Evolutionary conservation across 805 yeast species (phyloP).

Genomic region (Yamadazyma akitaensis): DNA sequence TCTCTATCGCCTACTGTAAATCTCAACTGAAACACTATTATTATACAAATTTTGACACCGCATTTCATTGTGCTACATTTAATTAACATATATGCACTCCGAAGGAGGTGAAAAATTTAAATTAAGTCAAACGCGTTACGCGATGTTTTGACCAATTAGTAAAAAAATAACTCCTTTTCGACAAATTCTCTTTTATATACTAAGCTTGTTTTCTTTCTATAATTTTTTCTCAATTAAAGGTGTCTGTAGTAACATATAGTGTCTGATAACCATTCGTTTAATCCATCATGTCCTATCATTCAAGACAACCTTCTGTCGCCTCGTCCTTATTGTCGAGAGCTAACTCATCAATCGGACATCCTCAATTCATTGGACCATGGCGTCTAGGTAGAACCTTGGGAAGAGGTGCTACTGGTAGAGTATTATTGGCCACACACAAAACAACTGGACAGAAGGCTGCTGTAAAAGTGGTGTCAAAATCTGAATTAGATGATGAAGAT

Average conservation of each 20-base stretch:
- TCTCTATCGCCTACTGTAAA: neutral
- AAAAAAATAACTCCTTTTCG: conserved; percentile 15
- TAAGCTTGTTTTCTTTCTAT: conserved; percentile 3
- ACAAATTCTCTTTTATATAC: conserved; percentile 12
- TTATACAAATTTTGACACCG: neutral
- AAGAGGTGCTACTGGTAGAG: conserved; percentile 81
- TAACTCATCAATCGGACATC: conserved; percentile 40
- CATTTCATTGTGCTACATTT: neutral
- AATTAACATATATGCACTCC: neutral
- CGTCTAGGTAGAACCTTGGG: conserved; percentile 74
- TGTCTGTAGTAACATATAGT: neutral
- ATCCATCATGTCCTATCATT: conserved; percentile 32
- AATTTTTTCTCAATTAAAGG: neutral
- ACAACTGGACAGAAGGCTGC: conserved; percentile 76
- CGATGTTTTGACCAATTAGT: conserved; percentile 9
- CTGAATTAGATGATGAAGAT: conserved; percentile 46
- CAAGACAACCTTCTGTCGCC: conserved; percentile 60
- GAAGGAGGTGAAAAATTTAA: conserved; percentile 10
- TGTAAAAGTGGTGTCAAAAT: conserved; percentile 76
- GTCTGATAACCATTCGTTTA: conserved; percentile 9
- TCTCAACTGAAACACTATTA: neutral
- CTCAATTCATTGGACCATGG: conserved; percentile 75
- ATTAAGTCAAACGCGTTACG: conserved; percentile 13
- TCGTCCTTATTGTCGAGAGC: conserved; percentile 51
- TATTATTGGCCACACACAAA: conserved; percentile 67